Conservation (phyloP, 192 early-diverging fungal species). For the Allomyces arbusculus region DNA sequence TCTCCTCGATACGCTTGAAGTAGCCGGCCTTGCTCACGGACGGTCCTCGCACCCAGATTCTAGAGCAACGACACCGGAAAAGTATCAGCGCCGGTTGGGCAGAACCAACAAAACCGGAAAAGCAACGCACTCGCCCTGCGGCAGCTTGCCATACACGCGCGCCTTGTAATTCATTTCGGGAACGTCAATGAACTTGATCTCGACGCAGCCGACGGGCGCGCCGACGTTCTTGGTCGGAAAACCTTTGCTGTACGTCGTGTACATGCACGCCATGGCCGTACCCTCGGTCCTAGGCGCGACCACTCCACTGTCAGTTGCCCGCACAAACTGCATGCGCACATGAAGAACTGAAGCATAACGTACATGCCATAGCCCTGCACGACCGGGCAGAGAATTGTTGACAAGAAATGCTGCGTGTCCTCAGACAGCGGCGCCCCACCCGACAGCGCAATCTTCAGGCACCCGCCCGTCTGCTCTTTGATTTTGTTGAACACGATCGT, state of each 20-base stretch:
- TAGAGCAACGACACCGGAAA: too few species aligned
- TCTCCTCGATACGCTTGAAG: conserved; percentile 45
- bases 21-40: conserved; percentile 53
- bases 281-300: conserved; percentile 77
- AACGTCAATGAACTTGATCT: conserved; percentile 61
- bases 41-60: conserved; percentile 58
- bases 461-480: conserved; percentile 62
- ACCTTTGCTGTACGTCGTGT: conserved; percentile 29
- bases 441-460: conserved; percentile 54
- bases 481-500: conserved; percentile 62
- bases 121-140: conserved; percentile 39
- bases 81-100: too few species aligned
- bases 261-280: conserved; percentile 42
- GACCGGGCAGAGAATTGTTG: conserved; percentile 41
- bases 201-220: conserved; percentile 47
- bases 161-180: conserved; percentile 38
- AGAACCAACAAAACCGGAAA: too few species aligned
- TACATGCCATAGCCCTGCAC: too few species aligned
- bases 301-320: conserved; percentile 7
- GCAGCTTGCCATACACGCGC: conserved; percentile 22
- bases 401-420: conserved; percentile 70
- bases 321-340: not conserved
- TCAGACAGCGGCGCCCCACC: conserved; percentile 76
- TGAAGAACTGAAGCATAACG: conserved; percentile 17
- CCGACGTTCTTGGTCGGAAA: conserved; percentile 45